These are phyloP conservation scores for Fusarium sp. DNA, from an alignment of 2,329 filamentous ascomycete species.

Conservation along the genomic window DNA sequence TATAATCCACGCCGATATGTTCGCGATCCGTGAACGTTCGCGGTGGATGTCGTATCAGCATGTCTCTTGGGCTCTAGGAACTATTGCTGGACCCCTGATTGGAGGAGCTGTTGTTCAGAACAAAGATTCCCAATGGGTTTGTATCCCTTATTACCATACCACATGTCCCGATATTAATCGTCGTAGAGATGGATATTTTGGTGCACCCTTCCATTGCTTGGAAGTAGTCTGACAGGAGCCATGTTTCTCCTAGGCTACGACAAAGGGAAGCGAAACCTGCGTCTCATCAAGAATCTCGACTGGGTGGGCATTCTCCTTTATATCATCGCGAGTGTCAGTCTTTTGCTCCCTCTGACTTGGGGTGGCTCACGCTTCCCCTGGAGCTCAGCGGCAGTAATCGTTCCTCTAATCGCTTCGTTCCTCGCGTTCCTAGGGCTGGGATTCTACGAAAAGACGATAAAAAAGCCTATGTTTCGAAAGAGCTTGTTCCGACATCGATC, in stretches of 20 bases:
- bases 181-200: slow-evolving; percentile 50
- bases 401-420: slow-evolving; percentile 68
- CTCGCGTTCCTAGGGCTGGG: slow-evolving; percentile 53
- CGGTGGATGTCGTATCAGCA: slow-evolving; percentile 52
- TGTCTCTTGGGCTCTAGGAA: slow-evolving; percentile 66
- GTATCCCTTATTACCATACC: neutral
- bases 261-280: neutral
- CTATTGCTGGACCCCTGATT: slow-evolving; percentile 50
- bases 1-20: slow-evolving; percentile 52
- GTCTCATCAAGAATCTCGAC: slow-evolving; percentile 58
- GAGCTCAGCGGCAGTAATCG: slow-evolving; percentile 54
- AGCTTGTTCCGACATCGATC: slow-evolving; percentile 36
- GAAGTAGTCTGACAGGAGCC: slow-evolving; percentile 35
- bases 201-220: slow-evolving; percentile 49
- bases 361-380: slow-evolving; percentile 36
- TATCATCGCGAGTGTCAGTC: slow-evolving; percentile 31
- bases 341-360: slow-evolving; percentile 33
- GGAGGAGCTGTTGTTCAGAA: slow-evolving; percentile 37
- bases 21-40: slow-evolving; percentile 55
- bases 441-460: slow-evolving; percentile 27
- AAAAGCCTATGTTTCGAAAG: slow-evolving; percentile 39
- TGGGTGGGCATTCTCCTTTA: slow-evolving; percentile 72
- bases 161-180: neutral
- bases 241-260: slow-evolving; percentile 45
- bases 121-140: slow-evolving; percentile 38